phyloP scores from a whole-genome alignment of 1,139 yeast genomes.

The Candida glucosophila region DNA sequence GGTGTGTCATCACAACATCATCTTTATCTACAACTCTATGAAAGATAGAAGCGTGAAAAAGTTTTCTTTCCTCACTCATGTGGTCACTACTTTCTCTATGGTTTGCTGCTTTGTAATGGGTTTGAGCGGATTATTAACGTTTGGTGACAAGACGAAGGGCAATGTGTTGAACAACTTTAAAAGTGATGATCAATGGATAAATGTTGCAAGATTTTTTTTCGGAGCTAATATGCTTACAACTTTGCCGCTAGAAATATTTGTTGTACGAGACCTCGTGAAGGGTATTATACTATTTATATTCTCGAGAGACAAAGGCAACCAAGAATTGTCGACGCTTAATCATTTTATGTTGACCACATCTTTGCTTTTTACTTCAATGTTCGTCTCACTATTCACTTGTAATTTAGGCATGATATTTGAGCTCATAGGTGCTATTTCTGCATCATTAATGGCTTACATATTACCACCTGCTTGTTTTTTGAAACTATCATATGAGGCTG shows the following conservation, averaged over 20 bases:
- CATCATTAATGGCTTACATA: slow-evolving; percentile 86
- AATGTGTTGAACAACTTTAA: slow-evolving; percentile 83
- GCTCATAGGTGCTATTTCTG: slow-evolving; percentile 87
- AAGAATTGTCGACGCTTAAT: slow-evolving; percentile 34
- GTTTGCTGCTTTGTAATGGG: slow-evolving; percentile 76
- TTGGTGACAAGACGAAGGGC: slow-evolving; percentile 75
- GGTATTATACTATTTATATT: slow-evolving; percentile 43
- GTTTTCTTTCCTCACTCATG: slow-evolving; percentile 71
- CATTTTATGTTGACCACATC: slow-evolving; percentile 64
- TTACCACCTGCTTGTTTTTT: slow-evolving; percentile 81
- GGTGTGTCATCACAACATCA: slow-evolving; percentile 92
- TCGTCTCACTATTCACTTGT: slow-evolving; percentile 72
- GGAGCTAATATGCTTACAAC: slow-evolving; percentile 94
- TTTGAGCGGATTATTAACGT: slow-evolving; percentile 65
- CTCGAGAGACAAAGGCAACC: slow-evolving; percentile 17
- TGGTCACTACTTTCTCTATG: slow-evolving; percentile 77
- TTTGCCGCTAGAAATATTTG: slow-evolving; percentile 83
- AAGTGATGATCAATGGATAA: slow-evolving; percentile 61
- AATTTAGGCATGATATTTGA: slow-evolving; percentile 85
- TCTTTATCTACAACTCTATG: slow-evolving; percentile 79
- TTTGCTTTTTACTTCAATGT: slow-evolving; percentile 63
- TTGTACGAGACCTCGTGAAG: slow-evolving; percentile 73
- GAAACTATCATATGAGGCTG: slow-evolving; percentile 43
- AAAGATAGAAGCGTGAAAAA: slow-evolving; percentile 66
- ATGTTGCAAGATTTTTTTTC: slow-evolving; percentile 82